A percentile compares a stretch with the other conserved stretches of the same genome.
Conservation (phyloP, 768 basidiomycete genomes). For the Phylloporus arenicola region DNA sequence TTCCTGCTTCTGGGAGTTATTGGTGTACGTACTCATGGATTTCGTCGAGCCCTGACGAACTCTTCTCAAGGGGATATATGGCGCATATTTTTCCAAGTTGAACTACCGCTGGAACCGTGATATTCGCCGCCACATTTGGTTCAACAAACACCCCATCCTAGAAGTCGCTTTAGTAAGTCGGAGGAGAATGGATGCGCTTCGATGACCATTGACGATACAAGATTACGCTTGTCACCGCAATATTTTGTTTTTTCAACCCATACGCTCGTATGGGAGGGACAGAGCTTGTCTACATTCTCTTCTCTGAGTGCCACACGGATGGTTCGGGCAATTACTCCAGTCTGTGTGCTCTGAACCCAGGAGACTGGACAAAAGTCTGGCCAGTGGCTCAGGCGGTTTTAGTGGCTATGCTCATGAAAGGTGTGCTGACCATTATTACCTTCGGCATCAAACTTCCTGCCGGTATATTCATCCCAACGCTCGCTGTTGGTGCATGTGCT, state of each 20-base stretch:
- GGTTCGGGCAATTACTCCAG: conserved; percentile 52
- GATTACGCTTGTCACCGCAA: conserved; percentile 75
- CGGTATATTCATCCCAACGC: conserved; percentile 94
- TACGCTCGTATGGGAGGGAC: conserved; percentile 94
- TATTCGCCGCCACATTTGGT: conserved; percentile 77
- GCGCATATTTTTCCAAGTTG: conserved; percentile 87
- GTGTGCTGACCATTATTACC: conserved; percentile 74
- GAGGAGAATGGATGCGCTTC: not conserved
- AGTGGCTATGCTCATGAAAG: conserved; percentile 80
- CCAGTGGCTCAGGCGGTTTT: conserved; percentile 60
- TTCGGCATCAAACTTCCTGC: conserved; percentile 91
- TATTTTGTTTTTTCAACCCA: conserved; percentile 80
- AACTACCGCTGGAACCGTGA: conserved; percentile 86
- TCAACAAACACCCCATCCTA: conserved; percentile 69
- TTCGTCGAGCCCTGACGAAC: conserved; percentile 6
- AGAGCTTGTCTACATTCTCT: conserved; percentile 88
- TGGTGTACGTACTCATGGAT: conserved; percentile 50
- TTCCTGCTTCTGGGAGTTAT: conserved; percentile 87
- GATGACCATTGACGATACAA: conserved; percentile 26
- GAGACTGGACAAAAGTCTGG: conserved; percentile 50
- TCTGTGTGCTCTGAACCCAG: conserved; percentile 66
- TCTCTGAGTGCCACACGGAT: conserved; percentile 73
- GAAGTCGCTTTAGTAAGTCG: conserved; percentile 75
- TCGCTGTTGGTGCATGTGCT: conserved; percentile 91
- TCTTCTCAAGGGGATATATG: conserved; percentile 73